A percentile compares a stretch with the other conserved stretches of the same genome.
These are phyloP conservation scores for Nakaseomyces glabratus DNA, from an alignment of 1,139 yeast genomes.

Conservation along the genomic window DNA sequence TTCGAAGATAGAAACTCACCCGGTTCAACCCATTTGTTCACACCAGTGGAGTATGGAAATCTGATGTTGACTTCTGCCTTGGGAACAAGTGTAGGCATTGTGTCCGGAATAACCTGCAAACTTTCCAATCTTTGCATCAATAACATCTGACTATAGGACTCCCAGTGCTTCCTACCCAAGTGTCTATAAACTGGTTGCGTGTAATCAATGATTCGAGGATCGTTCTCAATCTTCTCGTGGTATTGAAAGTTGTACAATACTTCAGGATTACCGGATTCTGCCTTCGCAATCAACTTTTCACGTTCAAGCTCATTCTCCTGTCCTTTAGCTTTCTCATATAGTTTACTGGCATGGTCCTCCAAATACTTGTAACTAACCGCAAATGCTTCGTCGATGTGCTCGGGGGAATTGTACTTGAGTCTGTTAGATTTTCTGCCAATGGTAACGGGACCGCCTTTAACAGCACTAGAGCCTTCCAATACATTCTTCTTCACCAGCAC, in stretches of 20 bases:
- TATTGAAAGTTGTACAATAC: conserved; percentile 58
- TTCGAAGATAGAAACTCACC: conserved; percentile 67
- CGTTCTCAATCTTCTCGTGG: conserved; percentile 32
- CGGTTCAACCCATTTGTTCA: conserved; percentile 65
- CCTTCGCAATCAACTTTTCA: conserved; percentile 35
- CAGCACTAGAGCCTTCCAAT: conserved; percentile 9
- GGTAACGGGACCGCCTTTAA: conserved; percentile 20
- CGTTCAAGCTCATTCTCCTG: conserved; percentile 19
- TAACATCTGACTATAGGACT: conserved; percentile 40
- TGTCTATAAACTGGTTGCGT: conserved; percentile 72
- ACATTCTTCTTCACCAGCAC: conserved; percentile 16
- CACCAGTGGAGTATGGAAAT: conserved; percentile 60
- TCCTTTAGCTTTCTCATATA: conserved; percentile 18
- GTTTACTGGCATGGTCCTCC: conserved; percentile 37
- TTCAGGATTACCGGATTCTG: conserved; percentile 73
- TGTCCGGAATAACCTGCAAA: conserved; percentile 81
- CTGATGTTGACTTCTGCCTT: conserved; percentile 63
- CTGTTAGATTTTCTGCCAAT: conserved; percentile 38
- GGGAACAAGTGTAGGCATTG: conserved; percentile 85
- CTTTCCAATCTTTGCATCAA: conserved; percentile 73
- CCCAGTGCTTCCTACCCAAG: conserved; percentile 64
- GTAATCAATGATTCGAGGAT: conserved; percentile 48
- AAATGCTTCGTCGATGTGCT: conserved; percentile 63
- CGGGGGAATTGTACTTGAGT: conserved; percentile 55
- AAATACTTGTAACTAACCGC: conserved; percentile 55